These are phyloP conservation scores for Heritiera fomes DNA, from an alignment of 345 rosid genomes.

Conservation along the genomic window DNA sequence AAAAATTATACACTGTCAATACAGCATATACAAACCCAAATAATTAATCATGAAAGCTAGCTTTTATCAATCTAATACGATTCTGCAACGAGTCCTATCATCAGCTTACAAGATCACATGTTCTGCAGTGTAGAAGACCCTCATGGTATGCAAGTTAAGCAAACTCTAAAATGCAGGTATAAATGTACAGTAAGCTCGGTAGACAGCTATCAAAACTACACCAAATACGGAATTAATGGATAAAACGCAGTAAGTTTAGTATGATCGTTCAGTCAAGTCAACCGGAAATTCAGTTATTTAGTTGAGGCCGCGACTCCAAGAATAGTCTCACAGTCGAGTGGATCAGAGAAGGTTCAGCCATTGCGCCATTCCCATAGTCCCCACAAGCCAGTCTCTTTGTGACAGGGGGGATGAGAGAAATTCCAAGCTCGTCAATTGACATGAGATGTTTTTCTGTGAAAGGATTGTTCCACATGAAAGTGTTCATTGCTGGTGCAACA, in stretches of 20 bases:
- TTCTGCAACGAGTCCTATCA: not conserved
- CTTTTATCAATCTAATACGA: not conserved
- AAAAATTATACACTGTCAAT: too few relatives aligned
- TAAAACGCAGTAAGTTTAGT: constrained; percentile 7
- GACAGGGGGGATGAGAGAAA: constrained; percentile 80
- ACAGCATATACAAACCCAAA: too few relatives aligned
- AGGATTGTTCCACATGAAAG: constrained; percentile 91
- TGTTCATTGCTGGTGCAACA: constrained; percentile 89
- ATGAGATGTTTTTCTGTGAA: constrained; percentile 84
- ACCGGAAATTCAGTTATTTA: constrained; percentile 21
- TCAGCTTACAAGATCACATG: not conserved
- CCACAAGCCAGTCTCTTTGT: constrained; percentile 86
- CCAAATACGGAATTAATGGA: not conserved
- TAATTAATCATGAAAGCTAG: not conserved
- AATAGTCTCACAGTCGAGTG: constrained; percentile 75
- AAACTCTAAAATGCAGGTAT: constrained; percentile 15
- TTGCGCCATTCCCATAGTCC: constrained; percentile 84
- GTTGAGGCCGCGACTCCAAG: constrained; percentile 56
- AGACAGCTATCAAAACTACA: not conserved
- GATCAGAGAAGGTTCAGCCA: constrained; percentile 88
- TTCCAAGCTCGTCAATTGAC: constrained; percentile 83
- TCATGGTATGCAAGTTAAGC: constrained; percentile 7
- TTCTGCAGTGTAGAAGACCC: not conserved
- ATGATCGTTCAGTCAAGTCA: not conserved
- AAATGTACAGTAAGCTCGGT: not conserved